Percentiles rank a stretch among this genome's conserved stretches.
These are phyloP conservation scores for Hymenoscyphus occultus DNA, from an alignment of 2,329 filamentous ascomycete species.

Conservation along the genomic window DNA sequence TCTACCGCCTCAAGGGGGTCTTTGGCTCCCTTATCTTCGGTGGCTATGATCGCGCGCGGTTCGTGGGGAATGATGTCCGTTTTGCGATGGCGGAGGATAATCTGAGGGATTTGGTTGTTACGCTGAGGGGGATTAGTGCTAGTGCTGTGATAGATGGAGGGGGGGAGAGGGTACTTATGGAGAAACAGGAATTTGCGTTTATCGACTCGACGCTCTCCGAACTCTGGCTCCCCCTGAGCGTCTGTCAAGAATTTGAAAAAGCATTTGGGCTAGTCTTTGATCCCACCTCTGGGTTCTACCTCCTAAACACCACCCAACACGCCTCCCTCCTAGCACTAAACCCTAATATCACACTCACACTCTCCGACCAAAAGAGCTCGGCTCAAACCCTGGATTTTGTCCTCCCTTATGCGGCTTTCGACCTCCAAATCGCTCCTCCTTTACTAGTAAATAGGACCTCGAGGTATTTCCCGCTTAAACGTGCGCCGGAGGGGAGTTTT, in stretches of 20 bases:
- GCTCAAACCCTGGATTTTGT: slow-evolving; percentile 24
- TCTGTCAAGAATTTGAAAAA: slow-evolving; percentile 36
- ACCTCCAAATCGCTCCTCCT: slow-evolving; percentile 26
- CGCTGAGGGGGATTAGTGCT: slow-evolving; percentile 40
- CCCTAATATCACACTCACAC: slow-evolving; percentile 34
- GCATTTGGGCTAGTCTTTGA: slow-evolving; percentile 37
- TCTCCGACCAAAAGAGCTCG: slow-evolving; percentile 22
- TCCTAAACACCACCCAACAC: slow-evolving; percentile 33
- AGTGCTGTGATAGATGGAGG: slow-evolving; percentile 12
- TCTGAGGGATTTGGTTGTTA: slow-evolving; percentile 41
- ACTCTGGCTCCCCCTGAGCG: slow-evolving; percentile 36
- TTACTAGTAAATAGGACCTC: slow-evolving; percentile 21
- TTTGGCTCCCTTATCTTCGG: slow-evolving; percentile 30
- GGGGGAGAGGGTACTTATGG: slow-evolving; percentile 25
- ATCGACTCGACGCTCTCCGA: slow-evolving; percentile 38
- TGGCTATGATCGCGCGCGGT: slow-evolving; percentile 42
- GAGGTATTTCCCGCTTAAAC: slow-evolving; percentile 31
- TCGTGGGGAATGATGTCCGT: slow-evolving; percentile 37
- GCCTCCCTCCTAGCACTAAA: slow-evolving; percentile 28
- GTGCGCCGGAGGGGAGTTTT: slow-evolving; percentile 25
- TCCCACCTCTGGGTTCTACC: slow-evolving; percentile 31
- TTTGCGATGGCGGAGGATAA: slow-evolving; percentile 42
- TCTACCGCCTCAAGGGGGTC: slow-evolving; percentile 2
- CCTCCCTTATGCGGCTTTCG: slow-evolving; percentile 33
- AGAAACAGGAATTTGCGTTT: slow-evolving; percentile 25